Evolutionary conservation across 2,329 filamentous ascomycete species (phyloP).

Genomic region (Colletotrichum sp.): DNA sequence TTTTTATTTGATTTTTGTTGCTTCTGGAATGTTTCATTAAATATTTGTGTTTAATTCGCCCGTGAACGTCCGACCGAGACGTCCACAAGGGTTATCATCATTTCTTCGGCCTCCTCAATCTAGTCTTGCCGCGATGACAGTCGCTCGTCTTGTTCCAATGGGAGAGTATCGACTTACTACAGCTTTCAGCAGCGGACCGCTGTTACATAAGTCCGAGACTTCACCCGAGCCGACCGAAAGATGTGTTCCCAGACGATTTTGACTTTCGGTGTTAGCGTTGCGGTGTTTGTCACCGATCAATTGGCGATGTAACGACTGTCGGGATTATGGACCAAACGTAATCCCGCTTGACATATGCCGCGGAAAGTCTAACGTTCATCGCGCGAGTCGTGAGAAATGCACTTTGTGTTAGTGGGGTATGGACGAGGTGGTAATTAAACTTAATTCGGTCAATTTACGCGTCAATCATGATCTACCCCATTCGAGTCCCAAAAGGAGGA

Average conservation of each 20-base stretch:
- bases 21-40: not conserved
- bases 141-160: not conserved
- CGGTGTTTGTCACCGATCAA: not conserved
- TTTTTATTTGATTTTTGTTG: not conserved
- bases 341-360: not conserved
- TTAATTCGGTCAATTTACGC: not conserved
- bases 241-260: not conserved
- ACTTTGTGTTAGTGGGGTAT: not conserved
- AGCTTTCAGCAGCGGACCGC: not conserved
- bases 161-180: not conserved
- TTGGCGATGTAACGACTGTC: not conserved
- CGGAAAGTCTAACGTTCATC: not conserved
- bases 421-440: not conserved
- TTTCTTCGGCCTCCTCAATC: not conserved
- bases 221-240: not conserved
- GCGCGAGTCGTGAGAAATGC: not conserved
- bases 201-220: not conserved
- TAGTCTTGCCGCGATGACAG: not conserved
- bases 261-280: not conserved
- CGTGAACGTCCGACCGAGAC: not conserved
- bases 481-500: not conserved
- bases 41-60: not conserved
- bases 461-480: not conserved
- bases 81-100: not conserved
- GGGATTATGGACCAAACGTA: not conserved